Evolutionary conservation across 2,329 filamentous ascomycete genomes (phyloP).

Genomic region (Xylaria sp.): DNA sequence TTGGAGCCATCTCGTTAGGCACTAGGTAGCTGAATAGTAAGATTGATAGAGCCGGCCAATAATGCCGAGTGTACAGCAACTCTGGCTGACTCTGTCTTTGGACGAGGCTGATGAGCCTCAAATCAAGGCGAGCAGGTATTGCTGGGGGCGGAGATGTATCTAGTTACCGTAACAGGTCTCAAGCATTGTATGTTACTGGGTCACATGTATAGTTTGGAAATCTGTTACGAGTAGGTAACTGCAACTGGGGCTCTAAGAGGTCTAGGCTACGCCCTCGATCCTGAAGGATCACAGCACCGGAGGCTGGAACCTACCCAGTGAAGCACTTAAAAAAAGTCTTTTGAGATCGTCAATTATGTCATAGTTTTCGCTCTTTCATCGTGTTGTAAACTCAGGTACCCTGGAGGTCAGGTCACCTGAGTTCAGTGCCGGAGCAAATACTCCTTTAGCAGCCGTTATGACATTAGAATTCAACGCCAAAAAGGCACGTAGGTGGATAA

Average conservation of each 20-base stretch:
- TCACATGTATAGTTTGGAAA: slow-evolving; percentile 4
- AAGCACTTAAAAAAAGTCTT: neutral
- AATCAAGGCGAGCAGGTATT: neutral
- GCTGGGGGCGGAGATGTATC: neutral
- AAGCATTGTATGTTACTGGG: neutral
- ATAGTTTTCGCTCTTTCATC: neutral
- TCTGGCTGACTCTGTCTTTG: slow-evolving; percentile 1
- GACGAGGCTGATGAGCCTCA: slow-evolving; percentile 22
- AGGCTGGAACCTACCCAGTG: neutral
- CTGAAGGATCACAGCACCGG: neutral
- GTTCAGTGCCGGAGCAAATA: neutral
- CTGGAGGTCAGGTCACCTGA: neutral
- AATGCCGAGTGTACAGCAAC: neutral
- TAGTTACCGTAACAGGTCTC: neutral
- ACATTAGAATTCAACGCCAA: neutral
- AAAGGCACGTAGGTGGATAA: neutral
- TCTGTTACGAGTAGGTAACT: slow-evolving; percentile 8
- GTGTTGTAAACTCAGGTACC: neutral
- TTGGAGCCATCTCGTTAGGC: neutral
- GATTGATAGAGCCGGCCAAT: neutral
- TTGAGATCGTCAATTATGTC: neutral
- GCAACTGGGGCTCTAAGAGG: neutral
- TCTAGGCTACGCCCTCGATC: slow-evolving; percentile 5
- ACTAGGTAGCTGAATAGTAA: neutral
- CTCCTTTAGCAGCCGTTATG: neutral